Evolutionary conservation across 371 early-diverging fungal species (phyloP), one percentile per base, ranked within the genome.

Genomic region (Rhizopus sp.): DNA sequence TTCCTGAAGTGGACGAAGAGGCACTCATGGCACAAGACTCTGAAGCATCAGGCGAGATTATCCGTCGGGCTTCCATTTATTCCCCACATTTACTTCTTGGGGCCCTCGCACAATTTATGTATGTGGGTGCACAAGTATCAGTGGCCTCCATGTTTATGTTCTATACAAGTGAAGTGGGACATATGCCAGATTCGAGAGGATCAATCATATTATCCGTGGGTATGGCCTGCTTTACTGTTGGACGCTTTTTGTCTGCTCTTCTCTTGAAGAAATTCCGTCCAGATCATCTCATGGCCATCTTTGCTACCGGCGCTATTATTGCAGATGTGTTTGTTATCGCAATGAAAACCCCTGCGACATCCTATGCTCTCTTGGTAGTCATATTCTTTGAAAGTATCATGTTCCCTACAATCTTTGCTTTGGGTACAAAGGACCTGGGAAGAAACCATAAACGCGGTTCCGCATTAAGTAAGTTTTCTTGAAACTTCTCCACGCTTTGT

Each of bases 11-110:
- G 4, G 72, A 75, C 35, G 78, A 77, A 53, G 78, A 73, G 42
- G 66, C 15, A 49, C 61, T 61, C 58, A 98, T 98, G 92, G 76
- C 96, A 32, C 93, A 93, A 60, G 93, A 90, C 53, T 95, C 95
- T 46, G 95, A 96, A 72, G 82, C 78, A 45, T 88, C 86, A 13
- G 99, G 98, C 16, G 83, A 75, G 48, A 75, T 97, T 59, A 89
- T 82, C 62, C 95, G 95, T 15, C 95, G 96, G n/a, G 84, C 75
- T 15, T 72, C 75, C 1, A 37, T 78, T 12, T 42, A 40, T 4
- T 76, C 74, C 5, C 76, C 76, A 29, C 79, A 76, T 62, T 52
- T 76, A 23, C 48, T 68, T 23, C 61, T 78, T 5, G 79, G 79
- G 39, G 59, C 75, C 3, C 46, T 72, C 40, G 55, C 76, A 2